Evolutionary conservation across 2,329 filamentous ascomycete genomes (phyloP).

Genomic region (Dryadomyces sulphureus): DNA sequence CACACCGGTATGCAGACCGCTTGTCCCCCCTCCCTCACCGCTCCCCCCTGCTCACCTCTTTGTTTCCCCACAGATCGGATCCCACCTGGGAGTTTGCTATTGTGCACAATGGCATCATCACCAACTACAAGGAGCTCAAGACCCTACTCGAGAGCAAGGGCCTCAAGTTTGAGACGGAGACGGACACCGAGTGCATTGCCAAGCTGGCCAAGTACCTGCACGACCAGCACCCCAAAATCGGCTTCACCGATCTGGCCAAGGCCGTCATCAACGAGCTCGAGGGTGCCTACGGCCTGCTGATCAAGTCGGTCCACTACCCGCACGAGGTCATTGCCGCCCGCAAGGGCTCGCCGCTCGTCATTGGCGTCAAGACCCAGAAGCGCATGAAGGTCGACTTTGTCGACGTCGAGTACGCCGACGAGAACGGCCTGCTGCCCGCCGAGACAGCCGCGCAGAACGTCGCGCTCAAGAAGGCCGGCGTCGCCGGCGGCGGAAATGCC

Average conservation of each 20-base stretch:
- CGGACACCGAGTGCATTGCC: constrained; percentile 97
- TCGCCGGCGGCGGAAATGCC: constrained; percentile 58
- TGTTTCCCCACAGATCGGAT: constrained; percentile 54
- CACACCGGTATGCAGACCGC: constrained; percentile 61
- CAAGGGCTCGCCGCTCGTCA: constrained; percentile 94
- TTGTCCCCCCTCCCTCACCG: background rate
- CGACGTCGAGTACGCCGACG: constrained; percentile 92
- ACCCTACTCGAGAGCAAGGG: constrained; percentile 85
- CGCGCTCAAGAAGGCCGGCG: constrained; percentile 77
- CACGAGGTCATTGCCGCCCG: constrained; percentile 95
- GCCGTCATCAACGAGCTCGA: constrained; percentile 96
- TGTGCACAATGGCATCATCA: constrained; percentile 99
- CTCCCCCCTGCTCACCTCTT: background rate
- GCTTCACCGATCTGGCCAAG: constrained; percentile 94
- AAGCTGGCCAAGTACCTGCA: constrained; percentile 98
- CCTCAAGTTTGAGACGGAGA: constrained; percentile 98
- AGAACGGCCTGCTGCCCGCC: constrained; percentile 68
- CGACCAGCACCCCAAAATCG: constrained; percentile 83
- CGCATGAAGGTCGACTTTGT: constrained; percentile 99
- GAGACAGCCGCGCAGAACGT: constrained; percentile 94
- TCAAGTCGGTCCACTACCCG: constrained; percentile 98
- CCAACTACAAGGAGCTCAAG: constrained; percentile 99
- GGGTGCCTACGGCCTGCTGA: constrained; percentile 88
- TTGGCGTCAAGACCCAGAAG: constrained; percentile 91
- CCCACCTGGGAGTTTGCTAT: constrained; percentile 90